phyloP scores from a whole-genome alignment of 2,329 filamentous ascomycete species.

The Penicillium brasilianum region DNA sequence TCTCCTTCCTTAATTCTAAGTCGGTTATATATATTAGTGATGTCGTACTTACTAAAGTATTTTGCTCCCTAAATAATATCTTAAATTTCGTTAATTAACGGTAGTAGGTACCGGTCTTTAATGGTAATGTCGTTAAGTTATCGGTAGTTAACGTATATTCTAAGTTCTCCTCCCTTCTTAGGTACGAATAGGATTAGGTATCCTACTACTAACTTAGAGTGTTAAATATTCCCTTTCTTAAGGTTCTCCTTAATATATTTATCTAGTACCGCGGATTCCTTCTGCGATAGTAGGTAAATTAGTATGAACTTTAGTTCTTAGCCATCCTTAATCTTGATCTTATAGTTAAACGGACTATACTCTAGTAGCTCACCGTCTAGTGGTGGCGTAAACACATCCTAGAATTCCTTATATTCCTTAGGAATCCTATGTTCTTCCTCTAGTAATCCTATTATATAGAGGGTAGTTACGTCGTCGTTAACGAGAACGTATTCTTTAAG shows the following conservation, averaged over 20 bases:
- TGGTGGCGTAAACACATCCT: too few species aligned
- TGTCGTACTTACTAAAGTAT: conserved; percentile 9
- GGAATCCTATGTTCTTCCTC: too few species aligned
- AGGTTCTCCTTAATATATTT: conserved; percentile 13
- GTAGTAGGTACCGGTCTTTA: conserved; percentile 8
- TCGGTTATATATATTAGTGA: conserved; percentile 10
- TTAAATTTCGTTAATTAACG: conserved; percentile 12
- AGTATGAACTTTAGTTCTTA: too few species aligned
- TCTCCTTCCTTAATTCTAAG: conserved; percentile 9
- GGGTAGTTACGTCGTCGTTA: too few species aligned
- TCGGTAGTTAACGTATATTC: conserved; percentile 9
- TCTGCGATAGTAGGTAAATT: too few species aligned
- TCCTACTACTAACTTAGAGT: conserved; percentile 3
- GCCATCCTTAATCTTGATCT: too few species aligned
- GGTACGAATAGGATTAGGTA: conserved; percentile 13
- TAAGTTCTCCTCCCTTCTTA: conserved; percentile 10
- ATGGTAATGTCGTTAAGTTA: conserved; percentile 13
- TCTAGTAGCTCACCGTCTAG: too few species aligned
- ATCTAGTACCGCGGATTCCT: too few species aligned
- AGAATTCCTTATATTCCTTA: too few species aligned
- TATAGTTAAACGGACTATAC: too few species aligned
- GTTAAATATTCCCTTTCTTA: conserved; percentile 11
- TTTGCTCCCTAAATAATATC: conserved; percentile 1
- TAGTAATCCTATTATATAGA: too few species aligned
- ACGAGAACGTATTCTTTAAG: too few species aligned